Base-by-base conservation (phyloP, 148 eudicot genomes). In the Chenopodium formosanum region DNA sequence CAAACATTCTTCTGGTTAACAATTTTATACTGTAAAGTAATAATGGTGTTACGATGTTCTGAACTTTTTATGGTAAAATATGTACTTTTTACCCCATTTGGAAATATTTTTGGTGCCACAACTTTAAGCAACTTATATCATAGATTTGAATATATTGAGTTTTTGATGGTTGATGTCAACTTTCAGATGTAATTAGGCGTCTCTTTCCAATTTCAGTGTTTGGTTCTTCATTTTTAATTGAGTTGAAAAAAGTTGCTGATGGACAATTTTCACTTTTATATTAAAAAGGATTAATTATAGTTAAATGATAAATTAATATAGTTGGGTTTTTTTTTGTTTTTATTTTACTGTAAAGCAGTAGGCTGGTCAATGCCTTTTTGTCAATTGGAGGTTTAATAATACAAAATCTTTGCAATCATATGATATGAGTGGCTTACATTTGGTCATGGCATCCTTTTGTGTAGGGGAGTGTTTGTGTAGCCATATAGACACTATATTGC, bases 21-120 rank as follows among this genome's bases (percentile, higher is more conserved):
- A 70, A 70, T 31, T 52, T 62, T 2, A 29, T 20, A 60, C 68
- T 19, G 12, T 52, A 10, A 52, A 52, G 16, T 52, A 14, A 52
- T 58, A 58, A 4, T 58, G 73, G 80, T 47, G 27, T 23, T 66
- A 58, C 10, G 10, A 31, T 67, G 64, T 50, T 48, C 1, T 50
- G 22, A 68, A 19, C 23, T 53, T 56, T 69, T 76, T 58, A 16
- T 29, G 70, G 84, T n/a, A 44, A 60, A 58, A 70, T 62, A 9
- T 76, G 25, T 40, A 20, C 80, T 68, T 82, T 82, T 70, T 40
- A 76, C 70, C 70, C 44, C 76, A 56, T 76, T 29, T 69, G 76
- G 84, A 32, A 82, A 52, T 16, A 1, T 52, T 82, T 50, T 68
- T 23, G 7, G 2, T 56, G 23, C 37, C 27, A 58, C 23, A 23